Evolutionary conservation across 441 rosid genomes (phyloP).

Genomic region (Corymbia citriodora): DNA sequence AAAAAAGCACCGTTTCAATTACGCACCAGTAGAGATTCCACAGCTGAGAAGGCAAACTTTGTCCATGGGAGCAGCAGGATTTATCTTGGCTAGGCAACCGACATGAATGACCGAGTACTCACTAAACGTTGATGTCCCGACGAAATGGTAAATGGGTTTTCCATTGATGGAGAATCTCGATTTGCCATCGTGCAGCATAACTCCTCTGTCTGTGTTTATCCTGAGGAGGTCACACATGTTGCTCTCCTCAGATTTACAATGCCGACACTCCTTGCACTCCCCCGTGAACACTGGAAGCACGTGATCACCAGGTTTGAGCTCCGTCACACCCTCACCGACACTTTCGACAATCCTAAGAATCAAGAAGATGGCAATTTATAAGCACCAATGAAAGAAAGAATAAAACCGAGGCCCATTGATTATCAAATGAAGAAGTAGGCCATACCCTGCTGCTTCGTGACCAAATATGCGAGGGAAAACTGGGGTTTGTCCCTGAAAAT

Average conservation of each 20-base stretch:
- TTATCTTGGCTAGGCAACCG: constrained; percentile 1
- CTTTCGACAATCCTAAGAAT: constrained; percentile 1
- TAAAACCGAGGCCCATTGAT: no score
- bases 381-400: no score
- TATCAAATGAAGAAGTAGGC: not conserved
- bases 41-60: constrained; percentile 8
- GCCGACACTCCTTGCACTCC: constrained; percentile 6
- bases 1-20: no score
- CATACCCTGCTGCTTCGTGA: constrained; percentile 8
- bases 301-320: not conserved
- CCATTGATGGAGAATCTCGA: not conserved
- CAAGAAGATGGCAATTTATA: no score
- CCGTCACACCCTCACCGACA: not conserved
- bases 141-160: constrained; percentile 6
- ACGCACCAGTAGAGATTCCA: constrained; percentile 1
- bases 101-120: constrained; percentile 4
- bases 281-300: constrained; percentile 6
- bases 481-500: constrained; percentile 2
- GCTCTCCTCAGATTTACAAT: constrained; percentile 2
- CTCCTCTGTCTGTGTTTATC: constrained; percentile 6
- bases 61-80: constrained; percentile 2
- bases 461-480: constrained; percentile 8
- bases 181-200: constrained; percentile 1
- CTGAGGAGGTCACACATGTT: constrained; percentile 11
- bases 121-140: not conserved